Conservation (phyloP, 805 yeast genomes). For the Ogataea degrootiae region DNA sequence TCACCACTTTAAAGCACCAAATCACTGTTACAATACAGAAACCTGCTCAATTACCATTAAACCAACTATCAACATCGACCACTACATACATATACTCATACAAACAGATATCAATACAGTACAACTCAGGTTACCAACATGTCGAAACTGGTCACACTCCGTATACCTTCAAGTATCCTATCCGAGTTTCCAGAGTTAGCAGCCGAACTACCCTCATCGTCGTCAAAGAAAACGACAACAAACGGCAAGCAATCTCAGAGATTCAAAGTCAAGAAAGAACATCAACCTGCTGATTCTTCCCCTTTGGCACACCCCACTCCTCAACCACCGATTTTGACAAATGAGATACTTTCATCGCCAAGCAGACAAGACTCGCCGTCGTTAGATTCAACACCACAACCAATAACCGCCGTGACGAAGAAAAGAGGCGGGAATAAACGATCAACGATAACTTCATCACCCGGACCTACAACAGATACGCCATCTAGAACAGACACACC, state of each 20-base stretch:
- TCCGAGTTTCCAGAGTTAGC: slow-evolving; percentile 15
- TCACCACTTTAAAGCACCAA: too few relatives aligned
- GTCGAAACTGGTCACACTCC: slow-evolving; percentile 14
- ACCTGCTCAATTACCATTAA: too few relatives aligned
- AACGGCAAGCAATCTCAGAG: not conserved
- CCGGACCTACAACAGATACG: slow-evolving; percentile 11
- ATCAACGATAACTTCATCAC: slow-evolving; percentile 11
- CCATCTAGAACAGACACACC: slow-evolving; percentile 17
- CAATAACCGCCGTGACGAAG: not conserved
- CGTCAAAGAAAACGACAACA: not conserved
- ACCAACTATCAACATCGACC: too few relatives aligned
- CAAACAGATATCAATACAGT: not conserved
- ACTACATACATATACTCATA: not conserved
- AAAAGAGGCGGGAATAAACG: slow-evolving; percentile 1
- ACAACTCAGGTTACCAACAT: not conserved
- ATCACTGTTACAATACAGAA: too few relatives aligned
- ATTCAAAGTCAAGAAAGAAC: slow-evolving; percentile 9
- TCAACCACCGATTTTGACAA: not conserved
- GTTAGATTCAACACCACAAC: slow-evolving; percentile 4
- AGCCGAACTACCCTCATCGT: not conserved
- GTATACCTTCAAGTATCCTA: slow-evolving; percentile 9
- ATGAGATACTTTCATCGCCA: slow-evolving; percentile 4
- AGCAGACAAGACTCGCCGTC: slow-evolving; percentile 2
- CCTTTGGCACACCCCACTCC: slow-evolving; percentile 14
- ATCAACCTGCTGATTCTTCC: slow-evolving; percentile 7